A percentile compares a stretch with the other conserved stretches of the same genome.
Evolutionary conservation across 192 early-diverging fungal species (phyloP).

Genomic region (Entomortierella lignicola): DNA sequence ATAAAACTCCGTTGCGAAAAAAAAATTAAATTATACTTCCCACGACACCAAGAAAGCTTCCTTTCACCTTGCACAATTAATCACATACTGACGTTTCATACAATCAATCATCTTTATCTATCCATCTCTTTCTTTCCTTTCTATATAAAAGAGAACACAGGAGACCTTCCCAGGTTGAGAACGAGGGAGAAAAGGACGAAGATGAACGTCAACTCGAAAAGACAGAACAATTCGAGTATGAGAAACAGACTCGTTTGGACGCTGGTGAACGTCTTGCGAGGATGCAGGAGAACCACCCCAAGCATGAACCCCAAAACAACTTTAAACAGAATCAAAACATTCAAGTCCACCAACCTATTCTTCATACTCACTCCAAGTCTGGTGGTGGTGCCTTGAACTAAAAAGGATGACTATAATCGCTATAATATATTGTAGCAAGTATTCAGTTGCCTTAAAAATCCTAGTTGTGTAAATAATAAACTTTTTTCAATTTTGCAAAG

Average conservation of each 20-base stretch:
- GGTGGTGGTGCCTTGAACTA: slow-evolving; percentile 32
- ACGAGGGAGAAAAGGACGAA: slow-evolving; percentile 18
- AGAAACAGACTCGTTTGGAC: slow-evolving; percentile 39
- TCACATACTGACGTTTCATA: too few relatives aligned
- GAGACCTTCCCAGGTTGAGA: slow-evolving; percentile 15
- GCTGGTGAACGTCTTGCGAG: slow-evolving; percentile 38
- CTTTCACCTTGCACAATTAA: too few relatives aligned
- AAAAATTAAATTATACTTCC: too few relatives aligned
- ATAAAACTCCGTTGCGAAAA: too few relatives aligned
- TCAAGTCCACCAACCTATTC: slow-evolving; percentile 36
- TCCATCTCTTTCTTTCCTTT: not conserved
- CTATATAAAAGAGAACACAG: slow-evolving; percentile 18
- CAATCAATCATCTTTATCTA: not conserved
- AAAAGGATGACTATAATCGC: too few relatives aligned
- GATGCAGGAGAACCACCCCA: slow-evolving; percentile 45
- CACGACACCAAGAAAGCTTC: too few relatives aligned
- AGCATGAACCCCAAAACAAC: slow-evolving; percentile 24
- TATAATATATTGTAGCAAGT: too few relatives aligned
- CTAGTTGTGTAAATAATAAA: too few relatives aligned
- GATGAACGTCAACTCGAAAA: slow-evolving; percentile 49
- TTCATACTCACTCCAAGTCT: slow-evolving; percentile 51
- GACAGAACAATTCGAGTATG: slow-evolving; percentile 42
- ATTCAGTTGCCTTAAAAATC: too few relatives aligned
- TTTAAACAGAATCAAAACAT: slow-evolving; percentile 48
- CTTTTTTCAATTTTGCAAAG: too few relatives aligned